phyloP scores from a whole-genome alignment of 2,329 filamentous ascomycete species.

The Cladophialophora immunda region DNA sequence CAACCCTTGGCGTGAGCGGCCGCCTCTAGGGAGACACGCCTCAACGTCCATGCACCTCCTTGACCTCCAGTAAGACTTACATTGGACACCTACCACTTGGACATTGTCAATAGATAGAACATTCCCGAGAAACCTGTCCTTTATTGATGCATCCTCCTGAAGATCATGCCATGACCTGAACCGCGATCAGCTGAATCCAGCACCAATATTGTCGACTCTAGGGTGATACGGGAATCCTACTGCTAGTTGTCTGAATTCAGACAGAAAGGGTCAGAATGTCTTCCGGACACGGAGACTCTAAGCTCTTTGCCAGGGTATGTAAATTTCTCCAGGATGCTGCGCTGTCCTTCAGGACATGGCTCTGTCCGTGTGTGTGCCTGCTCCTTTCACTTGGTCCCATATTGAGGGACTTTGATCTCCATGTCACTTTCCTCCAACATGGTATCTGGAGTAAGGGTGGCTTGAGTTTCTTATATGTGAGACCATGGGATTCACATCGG shows the following conservation, averaged over 20 bases:
- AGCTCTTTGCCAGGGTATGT: conserved; percentile 97
- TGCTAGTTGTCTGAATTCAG: background rate
- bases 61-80: conserved; percentile 7
- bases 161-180: conserved; percentile 9
- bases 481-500: background rate
- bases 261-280: conserved; percentile 59
- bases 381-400: conserved; percentile 28
- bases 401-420: background rate
- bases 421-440: background rate
- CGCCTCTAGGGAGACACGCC: background rate
- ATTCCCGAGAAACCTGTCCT: background rate
- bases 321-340: conserved; percentile 25
- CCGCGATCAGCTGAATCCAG: conserved; percentile 5
- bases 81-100: background rate
- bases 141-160: background rate
- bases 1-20: conserved; percentile 11
- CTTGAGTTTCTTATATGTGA: background rate
- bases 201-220: conserved; percentile 1
- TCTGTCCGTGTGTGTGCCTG: conserved; percentile 19
- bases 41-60: conserved; percentile 3
- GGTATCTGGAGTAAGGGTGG: background rate
- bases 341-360: conserved; percentile 28
- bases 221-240: conserved; percentile 3
- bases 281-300: conserved; percentile 88
- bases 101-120: background rate